These are phyloP conservation scores for Alternaria conjuncta DNA, from an alignment of 2,329 filamentous ascomycete species.

Conservation along the genomic window DNA sequence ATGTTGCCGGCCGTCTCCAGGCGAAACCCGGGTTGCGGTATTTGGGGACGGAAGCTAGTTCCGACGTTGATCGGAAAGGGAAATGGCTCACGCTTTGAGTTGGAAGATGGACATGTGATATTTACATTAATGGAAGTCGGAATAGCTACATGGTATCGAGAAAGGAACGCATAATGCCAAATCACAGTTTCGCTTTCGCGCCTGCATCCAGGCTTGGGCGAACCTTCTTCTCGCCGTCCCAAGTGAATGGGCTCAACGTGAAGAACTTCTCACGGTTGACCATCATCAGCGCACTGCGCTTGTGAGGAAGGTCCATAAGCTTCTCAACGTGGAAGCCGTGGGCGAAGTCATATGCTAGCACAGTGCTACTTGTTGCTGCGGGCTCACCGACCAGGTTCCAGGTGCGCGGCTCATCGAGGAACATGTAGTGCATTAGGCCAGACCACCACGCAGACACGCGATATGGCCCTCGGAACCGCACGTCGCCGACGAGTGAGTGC, in stretches of 20 bases:
- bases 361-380: slow-evolving; percentile 71
- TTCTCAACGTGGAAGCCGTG: slow-evolving; percentile 76
- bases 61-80: background rate
- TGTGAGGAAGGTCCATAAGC: slow-evolving; percentile 74
- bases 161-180: background rate
- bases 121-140: background rate
- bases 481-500: slow-evolving; percentile 66
- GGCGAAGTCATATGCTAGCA: slow-evolving; percentile 76
- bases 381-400: slow-evolving; percentile 70
- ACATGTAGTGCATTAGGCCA: slow-evolving; percentile 64
- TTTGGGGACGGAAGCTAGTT: background rate
- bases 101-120: background rate
- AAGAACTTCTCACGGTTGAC: slow-evolving; percentile 73
- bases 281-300: slow-evolving; percentile 71
- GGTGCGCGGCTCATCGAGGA: slow-evolving; percentile 65
- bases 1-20: background rate
- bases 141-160: background rate
- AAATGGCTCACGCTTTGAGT: background rate
- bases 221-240: slow-evolving; percentile 46
- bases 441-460: slow-evolving; percentile 66
- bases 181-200: slow-evolving; percentile 44
- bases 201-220: slow-evolving; percentile 43
- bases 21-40: background rate
- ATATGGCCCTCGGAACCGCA: slow-evolving; percentile 60
- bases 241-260: slow-evolving; percentile 65